A percentile compares a stretch with the other conserved stretches of the same genome.
Evolutionary conservation across 2,329 filamentous ascomycete species (phyloP).

Genomic region (Spiromastix sp.): DNA sequence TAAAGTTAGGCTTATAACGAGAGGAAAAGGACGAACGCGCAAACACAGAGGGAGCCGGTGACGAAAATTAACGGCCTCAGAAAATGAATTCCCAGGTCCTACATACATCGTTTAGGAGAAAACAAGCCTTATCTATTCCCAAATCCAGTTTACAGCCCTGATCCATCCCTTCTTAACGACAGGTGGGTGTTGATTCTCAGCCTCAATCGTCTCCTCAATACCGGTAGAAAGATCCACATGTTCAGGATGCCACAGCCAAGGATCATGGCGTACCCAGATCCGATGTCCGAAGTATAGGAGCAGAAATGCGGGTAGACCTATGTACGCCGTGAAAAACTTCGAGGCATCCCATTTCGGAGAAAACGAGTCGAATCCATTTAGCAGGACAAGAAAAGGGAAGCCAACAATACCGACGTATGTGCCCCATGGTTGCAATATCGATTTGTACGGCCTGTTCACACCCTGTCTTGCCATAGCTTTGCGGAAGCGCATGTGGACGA

Average conservation of each 20-base stretch:
- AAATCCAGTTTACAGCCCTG: conserved; percentile 6
- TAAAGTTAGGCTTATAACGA: no score
- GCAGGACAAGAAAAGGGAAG: conserved; percentile 51
- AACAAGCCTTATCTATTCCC: conserved; percentile 8
- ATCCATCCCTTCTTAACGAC: conserved; percentile 14
- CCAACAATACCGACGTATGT: conserved; percentile 48
- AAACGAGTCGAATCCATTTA: conserved; percentile 69
- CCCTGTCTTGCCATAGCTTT: conserved; percentile 38
- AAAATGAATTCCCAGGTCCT: no score
- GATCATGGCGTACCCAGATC: conserved; percentile 36
- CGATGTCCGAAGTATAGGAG: conserved; percentile 44
- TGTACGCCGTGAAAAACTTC: conserved; percentile 56
- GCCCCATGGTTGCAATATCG: conserved; percentile 52
- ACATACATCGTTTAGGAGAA: no score
- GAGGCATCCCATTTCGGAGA: conserved; percentile 55
- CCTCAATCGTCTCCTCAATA: conserved; percentile 43
- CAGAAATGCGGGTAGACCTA: conserved; percentile 54
- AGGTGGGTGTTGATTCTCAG: conserved; percentile 26
- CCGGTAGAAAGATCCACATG: conserved; percentile 45
- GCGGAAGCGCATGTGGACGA: conserved; percentile 50
- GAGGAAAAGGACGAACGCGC: no score
- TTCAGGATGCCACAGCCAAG: conserved; percentile 40
- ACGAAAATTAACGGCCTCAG: no score
- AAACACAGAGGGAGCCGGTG: no score
- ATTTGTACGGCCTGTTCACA: conserved; percentile 43